A percentile compares a stretch with the other conserved stretches of the same genome.
phyloP scores from a whole-genome alignment of 441 rosid species.

The Populus tomentosa region DNA sequence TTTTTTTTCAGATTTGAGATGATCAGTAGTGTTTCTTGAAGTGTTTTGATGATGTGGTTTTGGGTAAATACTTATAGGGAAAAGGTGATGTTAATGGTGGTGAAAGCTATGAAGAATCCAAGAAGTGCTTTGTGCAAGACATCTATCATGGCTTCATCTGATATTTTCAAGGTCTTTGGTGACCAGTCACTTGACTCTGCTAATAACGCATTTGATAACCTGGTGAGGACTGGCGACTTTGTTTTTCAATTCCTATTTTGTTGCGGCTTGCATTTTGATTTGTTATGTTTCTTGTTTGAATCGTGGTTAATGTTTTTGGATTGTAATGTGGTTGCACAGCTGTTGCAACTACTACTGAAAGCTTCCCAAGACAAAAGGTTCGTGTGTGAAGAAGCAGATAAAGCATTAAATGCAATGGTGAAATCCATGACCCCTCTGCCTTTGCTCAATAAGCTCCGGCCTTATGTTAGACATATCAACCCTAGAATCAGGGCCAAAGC shows the following conservation, averaged over 20 bases:
- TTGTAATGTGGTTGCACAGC: constrained; percentile 29
- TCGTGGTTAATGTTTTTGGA: not conserved
- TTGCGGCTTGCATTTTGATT: not conserved
- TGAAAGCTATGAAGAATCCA: constrained; percentile 88
- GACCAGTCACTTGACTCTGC: constrained; percentile 50
- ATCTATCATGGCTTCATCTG: constrained; percentile 80
- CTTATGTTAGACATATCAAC: constrained; percentile 56
- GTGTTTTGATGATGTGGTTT: not conserved
- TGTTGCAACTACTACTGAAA: constrained; percentile 80
- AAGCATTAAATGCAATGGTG: constrained; percentile 58
- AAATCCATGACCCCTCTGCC: constrained; percentile 47
- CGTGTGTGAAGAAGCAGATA: constrained; percentile 90
- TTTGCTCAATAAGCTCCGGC: constrained; percentile 54
- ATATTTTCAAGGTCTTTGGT: constrained; percentile 66
- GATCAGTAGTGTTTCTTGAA: not conserved
- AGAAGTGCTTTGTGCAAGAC: constrained; percentile 95
- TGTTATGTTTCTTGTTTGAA: not conserved
- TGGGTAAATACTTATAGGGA: constrained; percentile 38
- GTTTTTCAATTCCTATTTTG: not conserved
- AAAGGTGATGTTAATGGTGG: constrained; percentile 55
- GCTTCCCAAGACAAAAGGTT: constrained; percentile 95
- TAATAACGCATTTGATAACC: constrained; percentile 52
- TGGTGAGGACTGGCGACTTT: constrained; percentile 30
- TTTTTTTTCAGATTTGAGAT: not conserved
- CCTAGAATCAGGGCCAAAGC: constrained; percentile 82